These are phyloP conservation scores for Selaginella moellendorffii DNA, from an alignment of 75 land plant genomes.

Conservation along the genomic window DNA sequence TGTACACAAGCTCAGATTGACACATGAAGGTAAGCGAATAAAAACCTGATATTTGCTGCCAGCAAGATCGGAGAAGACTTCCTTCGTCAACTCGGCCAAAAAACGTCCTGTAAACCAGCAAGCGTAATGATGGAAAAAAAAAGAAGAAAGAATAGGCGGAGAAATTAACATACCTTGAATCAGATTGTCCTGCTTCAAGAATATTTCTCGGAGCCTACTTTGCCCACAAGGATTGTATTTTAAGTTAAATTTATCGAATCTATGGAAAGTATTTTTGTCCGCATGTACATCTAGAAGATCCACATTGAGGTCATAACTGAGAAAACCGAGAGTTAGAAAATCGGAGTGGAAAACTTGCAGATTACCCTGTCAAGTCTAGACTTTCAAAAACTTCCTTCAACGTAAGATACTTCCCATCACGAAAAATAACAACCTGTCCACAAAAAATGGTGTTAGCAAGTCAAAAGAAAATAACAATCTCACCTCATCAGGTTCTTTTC, in stretches of 20 bases:
- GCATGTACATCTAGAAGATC: constrained; percentile 99
- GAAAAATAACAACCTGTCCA: constrained; percentile 82
- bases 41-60: constrained; percentile 79
- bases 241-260: constrained; percentile 94
- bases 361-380: constrained; percentile 84
- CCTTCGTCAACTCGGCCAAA: constrained; percentile 80
- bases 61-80: constrained; percentile 85
- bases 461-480: not conserved
- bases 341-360: not conserved
- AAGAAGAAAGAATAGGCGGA: not conserved
- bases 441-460: not conserved
- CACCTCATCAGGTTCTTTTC: constrained; percentile 97
- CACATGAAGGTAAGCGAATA: not conserved
- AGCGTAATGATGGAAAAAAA: not conserved
- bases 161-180: constrained; percentile 54
- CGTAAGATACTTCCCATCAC: constrained; percentile 90
- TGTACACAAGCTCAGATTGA: not conserved
- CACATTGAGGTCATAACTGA: constrained; percentile 91
- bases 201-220: constrained; percentile 92
- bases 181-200: constrained; percentile 92
- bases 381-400: constrained; percentile 92
- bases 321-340: not conserved
- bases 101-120: constrained; percentile 56
- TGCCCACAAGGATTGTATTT: constrained; percentile 99
- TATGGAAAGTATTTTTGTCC: constrained; percentile 95